These are phyloP conservation scores for Aspergillus nomiae DNA, from an alignment of 2,329 filamentous ascomycete genomes.

Conservation along the genomic window DNA sequence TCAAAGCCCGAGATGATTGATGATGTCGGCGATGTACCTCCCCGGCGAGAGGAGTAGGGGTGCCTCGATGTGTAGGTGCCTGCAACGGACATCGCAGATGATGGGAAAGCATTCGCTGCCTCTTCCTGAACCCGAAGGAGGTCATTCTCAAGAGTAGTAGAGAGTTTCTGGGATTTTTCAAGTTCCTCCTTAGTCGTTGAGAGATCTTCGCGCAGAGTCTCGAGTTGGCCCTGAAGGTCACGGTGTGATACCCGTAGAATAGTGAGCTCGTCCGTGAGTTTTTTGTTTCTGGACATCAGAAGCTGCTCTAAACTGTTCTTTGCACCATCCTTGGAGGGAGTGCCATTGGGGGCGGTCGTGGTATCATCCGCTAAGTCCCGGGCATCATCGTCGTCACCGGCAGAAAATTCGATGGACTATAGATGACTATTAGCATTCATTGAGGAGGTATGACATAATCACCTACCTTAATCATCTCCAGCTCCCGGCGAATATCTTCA, in stretches of 20 bases:
- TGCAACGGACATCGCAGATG: conserved; percentile 84
- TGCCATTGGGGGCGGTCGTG: conserved; percentile 47
- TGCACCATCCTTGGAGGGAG: conserved; percentile 56
- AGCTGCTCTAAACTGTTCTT: conserved; percentile 77
- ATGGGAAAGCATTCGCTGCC: conserved; percentile 77
- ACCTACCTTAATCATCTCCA: conserved; percentile 81
- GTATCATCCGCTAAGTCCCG: conserved; percentile 48
- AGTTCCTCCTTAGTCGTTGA: conserved; percentile 82
- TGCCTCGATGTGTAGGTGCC: conserved; percentile 85
- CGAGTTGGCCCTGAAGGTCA: conserved; percentile 79
- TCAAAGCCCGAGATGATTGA: conserved; percentile 99
- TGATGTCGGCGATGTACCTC: conserved; percentile 82
- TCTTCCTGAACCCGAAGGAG: conserved; percentile 85
- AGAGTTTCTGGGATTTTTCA: conserved; percentile 79
- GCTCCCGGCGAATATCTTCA: conserved; percentile 91
- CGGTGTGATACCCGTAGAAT: conserved; percentile 91
- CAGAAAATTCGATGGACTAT: conserved; percentile 90
- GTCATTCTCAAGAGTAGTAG: conserved; percentile 88
- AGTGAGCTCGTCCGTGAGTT: conserved; percentile 89
- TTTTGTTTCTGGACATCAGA: conserved; percentile 91
- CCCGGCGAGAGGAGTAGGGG: conserved; percentile 70
- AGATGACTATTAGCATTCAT: conserved; percentile 11
- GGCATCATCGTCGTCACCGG: conserved; percentile 72
- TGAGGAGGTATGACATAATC: not conserved
- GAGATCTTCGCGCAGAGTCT: conserved; percentile 79